Evolutionary conservation across 139 green algal genomes (phyloP).

Genomic region (Microglena sp.): DNA sequence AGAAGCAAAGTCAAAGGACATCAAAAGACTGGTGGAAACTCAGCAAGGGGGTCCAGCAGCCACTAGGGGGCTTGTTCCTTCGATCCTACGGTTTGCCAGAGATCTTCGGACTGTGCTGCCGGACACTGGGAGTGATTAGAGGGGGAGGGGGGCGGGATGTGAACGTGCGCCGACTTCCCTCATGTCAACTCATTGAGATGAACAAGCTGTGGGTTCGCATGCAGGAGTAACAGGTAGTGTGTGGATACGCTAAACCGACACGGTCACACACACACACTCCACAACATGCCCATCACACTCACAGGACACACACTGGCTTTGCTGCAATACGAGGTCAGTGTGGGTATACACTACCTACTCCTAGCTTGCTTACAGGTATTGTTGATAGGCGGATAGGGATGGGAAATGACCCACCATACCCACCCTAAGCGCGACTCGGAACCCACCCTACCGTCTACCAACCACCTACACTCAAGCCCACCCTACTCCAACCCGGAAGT

Average conservation of each 20-base stretch:
- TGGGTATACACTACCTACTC: too few species aligned
- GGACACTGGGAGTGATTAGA: conserved; percentile 49
- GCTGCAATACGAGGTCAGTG: too few species aligned
- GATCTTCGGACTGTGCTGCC: conserved; percentile 23
- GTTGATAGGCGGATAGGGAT: too few species aligned
- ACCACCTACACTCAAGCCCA: too few species aligned
- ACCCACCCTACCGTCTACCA: too few species aligned
- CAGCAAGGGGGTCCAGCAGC: conserved; percentile 95
- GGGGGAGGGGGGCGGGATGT: conserved; percentile 53
- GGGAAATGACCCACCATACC: too few species aligned
- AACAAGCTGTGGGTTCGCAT: conserved; percentile 93
- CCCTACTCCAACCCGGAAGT: too few species aligned
- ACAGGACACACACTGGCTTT: conserved; percentile 2
- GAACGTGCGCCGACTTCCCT: conserved; percentile 81
- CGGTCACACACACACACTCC: conserved; percentile 2
- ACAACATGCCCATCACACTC: not conserved
- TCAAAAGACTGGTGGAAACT: conserved; percentile 92
- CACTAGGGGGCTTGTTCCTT: conserved; percentile 92
- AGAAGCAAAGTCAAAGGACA: conserved; percentile 59
- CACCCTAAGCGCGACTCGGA: too few species aligned
- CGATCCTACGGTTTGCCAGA: conserved; percentile 76
- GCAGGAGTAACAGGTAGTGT: conserved; percentile 38
- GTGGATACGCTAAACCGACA: not conserved
- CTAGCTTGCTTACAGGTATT: too few species aligned
- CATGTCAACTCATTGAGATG: conserved; percentile 97